Conservation (phyloP, 139 green algal genomes). For the Monoraphidium neglectum region DNA sequence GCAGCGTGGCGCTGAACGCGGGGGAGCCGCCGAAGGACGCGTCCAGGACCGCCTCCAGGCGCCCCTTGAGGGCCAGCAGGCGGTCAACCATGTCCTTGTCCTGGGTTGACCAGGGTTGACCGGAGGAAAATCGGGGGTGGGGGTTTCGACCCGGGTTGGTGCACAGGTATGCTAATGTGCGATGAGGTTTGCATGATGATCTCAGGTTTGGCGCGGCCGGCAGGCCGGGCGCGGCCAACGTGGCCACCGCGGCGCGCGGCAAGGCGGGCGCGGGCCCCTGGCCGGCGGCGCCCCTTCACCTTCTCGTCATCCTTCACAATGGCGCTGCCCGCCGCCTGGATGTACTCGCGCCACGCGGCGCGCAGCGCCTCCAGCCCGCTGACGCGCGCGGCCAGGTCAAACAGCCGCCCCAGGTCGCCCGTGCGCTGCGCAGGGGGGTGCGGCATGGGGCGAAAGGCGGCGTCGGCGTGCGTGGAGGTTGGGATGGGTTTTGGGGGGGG, state of each 20-base stretch:
- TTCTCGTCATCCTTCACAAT: constrained; percentile 93
- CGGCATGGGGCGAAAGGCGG: too few relatives aligned
- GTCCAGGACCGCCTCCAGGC: constrained; percentile 72
- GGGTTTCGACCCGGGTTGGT: too few relatives aligned
- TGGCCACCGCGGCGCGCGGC: too few relatives aligned
- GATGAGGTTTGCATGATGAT: too few relatives aligned
- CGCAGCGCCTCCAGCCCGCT: constrained; percentile 66
- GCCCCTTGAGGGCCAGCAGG: constrained; percentile 84
- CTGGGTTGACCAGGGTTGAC: constrained; percentile 41
- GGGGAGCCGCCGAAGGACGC: constrained; percentile 63
- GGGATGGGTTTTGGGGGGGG: too few relatives aligned
- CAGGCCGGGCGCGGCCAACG: too few relatives aligned
- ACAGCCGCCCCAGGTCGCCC: constrained; percentile 86
- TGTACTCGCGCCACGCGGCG: constrained; percentile 64
- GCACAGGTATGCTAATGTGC: too few relatives aligned
- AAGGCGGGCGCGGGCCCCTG: too few relatives aligned
- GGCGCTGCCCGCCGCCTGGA: constrained; percentile 62
- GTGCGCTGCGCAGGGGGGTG: constrained; percentile 61
- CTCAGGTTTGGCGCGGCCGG: too few relatives aligned
- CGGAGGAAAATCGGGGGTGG: too few relatives aligned
- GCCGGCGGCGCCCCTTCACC: constrained; percentile 34
- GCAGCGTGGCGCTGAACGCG: constrained; percentile 77
- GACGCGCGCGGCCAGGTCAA: constrained; percentile 68
- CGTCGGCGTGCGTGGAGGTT: too few relatives aligned
- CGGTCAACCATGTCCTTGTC: constrained; percentile 89